Evolutionary conservation across 2,329 filamentous ascomycete genomes (phyloP).

Genomic region (Venturia aucupariae): DNA sequence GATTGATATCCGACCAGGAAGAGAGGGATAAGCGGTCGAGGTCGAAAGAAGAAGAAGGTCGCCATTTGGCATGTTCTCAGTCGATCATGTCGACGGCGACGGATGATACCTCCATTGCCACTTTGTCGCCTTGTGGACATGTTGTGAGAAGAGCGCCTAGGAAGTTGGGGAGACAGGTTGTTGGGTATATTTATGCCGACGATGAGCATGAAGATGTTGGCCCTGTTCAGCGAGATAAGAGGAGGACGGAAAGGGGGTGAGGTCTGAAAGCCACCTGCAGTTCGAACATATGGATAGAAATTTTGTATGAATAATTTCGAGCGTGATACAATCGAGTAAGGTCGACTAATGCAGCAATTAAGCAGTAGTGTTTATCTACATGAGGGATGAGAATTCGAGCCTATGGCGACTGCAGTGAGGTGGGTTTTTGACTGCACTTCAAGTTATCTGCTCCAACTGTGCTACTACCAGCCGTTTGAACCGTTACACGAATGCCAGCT

Average conservation of each 20-base stretch:
- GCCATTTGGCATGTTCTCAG: neutral
- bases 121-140: conserved; percentile 3
- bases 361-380: neutral
- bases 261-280: no score
- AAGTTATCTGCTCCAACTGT: no score
- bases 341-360: neutral
- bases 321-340: neutral
- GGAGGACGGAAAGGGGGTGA: neutral
- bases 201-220: conserved; percentile 4
- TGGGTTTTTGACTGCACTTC: no score
- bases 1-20: no score
- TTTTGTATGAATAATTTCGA: neutral
- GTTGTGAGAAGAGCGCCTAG: conserved; percentile 7
- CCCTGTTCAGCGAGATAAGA: neutral
- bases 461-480: no score
- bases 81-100: neutral
- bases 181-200: conserved; percentile 12
- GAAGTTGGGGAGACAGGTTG: conserved; percentile 9
- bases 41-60: neutral
- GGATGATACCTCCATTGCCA: neutral
- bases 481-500: neutral
- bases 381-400: no score
- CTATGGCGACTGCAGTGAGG: no score
- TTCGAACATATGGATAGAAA: neutral
- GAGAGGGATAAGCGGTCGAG: neutral